Percentiles rank a stretch among this genome's conserved stretches.
Evolutionary conservation across 768 basidiomycete genomes (phyloP).

Genomic region (Xanthoconium stramineum): DNA sequence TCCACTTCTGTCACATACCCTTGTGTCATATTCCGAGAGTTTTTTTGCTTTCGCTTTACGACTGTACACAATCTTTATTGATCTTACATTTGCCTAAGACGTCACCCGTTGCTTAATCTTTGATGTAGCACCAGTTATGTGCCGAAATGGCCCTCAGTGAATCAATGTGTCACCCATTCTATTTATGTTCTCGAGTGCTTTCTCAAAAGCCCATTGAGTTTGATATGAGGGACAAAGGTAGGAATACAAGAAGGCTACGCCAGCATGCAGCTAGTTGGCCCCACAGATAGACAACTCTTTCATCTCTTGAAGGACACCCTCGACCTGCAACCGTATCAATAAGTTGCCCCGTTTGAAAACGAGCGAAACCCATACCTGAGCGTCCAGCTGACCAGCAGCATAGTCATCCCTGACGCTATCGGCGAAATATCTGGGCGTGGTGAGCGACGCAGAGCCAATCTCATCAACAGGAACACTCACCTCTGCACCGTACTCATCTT

Average conservation of each 20-base stretch:
- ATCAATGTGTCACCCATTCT: slow-evolving; percentile 8
- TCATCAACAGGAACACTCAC: slow-evolving; percentile 31
- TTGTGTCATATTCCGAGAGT: slow-evolving; percentile 11
- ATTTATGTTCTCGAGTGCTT: neutral
- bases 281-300: slow-evolving; percentile 93
- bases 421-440: slow-evolving; percentile 67
- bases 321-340: slow-evolving; percentile 54
- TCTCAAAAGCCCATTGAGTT: neutral
- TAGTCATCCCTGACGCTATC: slow-evolving; percentile 94
- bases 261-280: slow-evolving; percentile 32
- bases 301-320: slow-evolving; percentile 96
- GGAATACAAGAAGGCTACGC: slow-evolving; percentile 5
- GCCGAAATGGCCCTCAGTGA: slow-evolving; percentile 4
- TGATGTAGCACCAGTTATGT: slow-evolving; percentile 20
- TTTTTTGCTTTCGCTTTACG: slow-evolving; percentile 13
- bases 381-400: slow-evolving; percentile 92
- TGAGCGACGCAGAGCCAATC: neutral
- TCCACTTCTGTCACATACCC: slow-evolving; percentile 4
- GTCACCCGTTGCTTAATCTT: slow-evolving; percentile 11
- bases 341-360: neutral
- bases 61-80: slow-evolving; percentile 19
- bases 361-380: slow-evolving; percentile 55
- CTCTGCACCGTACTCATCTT: slow-evolving; percentile 93
- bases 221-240: neutral
- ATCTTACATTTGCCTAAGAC: slow-evolving; percentile 3